A percentile compares a stretch with the other conserved stretches of the same genome.
Conservation (phyloP, 768 basidiomycete genomes). For the Nidularia pulvinata region DNA sequence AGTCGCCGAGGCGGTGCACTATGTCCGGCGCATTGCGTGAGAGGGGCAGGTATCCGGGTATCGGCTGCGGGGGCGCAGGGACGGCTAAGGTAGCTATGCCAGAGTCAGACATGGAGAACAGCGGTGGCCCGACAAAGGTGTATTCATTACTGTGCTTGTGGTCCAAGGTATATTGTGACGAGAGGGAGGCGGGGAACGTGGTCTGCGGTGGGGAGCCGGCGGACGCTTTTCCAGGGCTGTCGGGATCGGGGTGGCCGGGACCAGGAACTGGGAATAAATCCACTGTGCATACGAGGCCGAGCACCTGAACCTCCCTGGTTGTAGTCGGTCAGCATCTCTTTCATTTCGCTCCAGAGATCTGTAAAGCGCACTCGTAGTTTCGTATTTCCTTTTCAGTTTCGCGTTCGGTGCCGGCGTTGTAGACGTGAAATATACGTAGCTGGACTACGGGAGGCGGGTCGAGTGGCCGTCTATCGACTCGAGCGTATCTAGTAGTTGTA, state of each 20-base stretch:
- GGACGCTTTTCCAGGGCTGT: conserved; percentile 1
- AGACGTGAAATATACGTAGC: conserved; percentile 46
- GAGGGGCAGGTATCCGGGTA: conserved; percentile 2
- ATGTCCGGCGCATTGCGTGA: conserved; percentile 25
- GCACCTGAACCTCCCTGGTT: conserved; percentile 54
- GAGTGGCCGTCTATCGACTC: conserved; percentile 62
- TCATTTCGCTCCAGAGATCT: too few relatives aligned
- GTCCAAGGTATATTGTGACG: not conserved
- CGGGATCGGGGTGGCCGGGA: conserved; percentile 6
- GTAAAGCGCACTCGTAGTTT: conserved; percentile 43
- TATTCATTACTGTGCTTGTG: not conserved
- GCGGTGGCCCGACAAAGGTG: not conserved
- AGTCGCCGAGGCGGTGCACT: conserved; percentile 37
- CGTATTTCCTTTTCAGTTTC: conserved; percentile 40
- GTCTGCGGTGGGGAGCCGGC: conserved; percentile 11
- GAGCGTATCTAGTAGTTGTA: conserved; percentile 43
- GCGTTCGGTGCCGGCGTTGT: conserved; percentile 34
- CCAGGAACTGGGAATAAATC: conserved; percentile 68
- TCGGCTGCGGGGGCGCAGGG: conserved; percentile 5
- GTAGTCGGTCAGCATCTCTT: too few relatives aligned
- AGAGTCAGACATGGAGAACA: conserved; percentile 1
- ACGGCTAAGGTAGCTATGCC: not conserved
- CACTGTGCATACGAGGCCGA: conserved; percentile 75
- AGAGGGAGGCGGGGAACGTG: conserved; percentile 8
- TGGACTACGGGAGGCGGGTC: conserved; percentile 68